Evolutionary conservation across 148 eudicot species (phyloP).

Genomic region (Rhododendron griersonianum): DNA sequence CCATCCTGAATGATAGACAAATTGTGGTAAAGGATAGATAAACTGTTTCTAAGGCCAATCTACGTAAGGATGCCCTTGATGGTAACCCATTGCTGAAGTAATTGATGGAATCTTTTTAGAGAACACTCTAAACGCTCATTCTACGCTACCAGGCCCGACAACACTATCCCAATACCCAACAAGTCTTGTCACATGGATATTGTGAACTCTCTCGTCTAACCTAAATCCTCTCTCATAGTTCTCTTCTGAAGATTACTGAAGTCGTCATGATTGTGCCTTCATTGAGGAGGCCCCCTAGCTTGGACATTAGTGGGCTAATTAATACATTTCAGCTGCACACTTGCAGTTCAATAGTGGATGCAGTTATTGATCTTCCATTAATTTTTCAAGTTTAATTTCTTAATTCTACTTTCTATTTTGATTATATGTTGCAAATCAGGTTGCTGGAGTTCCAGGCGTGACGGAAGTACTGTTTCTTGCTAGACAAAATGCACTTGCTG

Average conservation of each 20-base stretch:
- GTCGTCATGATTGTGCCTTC: not conserved
- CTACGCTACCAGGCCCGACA: not conserved
- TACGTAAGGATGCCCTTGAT: not conserved
- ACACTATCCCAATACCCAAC: not conserved
- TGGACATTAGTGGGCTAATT: not conserved
- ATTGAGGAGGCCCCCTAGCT: not conserved
- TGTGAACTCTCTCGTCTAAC: not conserved
- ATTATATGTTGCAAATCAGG: constrained; percentile 29
- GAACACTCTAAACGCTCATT: not conserved
- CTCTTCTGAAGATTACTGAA: not conserved
- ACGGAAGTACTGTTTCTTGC: constrained; percentile 85
- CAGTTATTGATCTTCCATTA: not conserved
- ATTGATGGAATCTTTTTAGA: not conserved
- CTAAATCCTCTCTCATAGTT: not conserved
- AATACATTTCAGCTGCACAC: not conserved
- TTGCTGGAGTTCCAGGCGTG: constrained; percentile 98
- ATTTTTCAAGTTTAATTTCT: not conserved
- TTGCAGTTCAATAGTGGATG: not conserved
- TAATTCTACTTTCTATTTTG: not conserved
- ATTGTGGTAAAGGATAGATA: not conserved
- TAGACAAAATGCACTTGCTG: constrained; percentile 79
- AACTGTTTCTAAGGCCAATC: not conserved
- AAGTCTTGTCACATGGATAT: not conserved
- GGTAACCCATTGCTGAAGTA: not conserved
- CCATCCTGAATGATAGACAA: not conserved